These are phyloP conservation scores for Mycena kentingensis DNA, from an alignment of 768 basidiomycete species.

Conservation along the genomic window DNA sequence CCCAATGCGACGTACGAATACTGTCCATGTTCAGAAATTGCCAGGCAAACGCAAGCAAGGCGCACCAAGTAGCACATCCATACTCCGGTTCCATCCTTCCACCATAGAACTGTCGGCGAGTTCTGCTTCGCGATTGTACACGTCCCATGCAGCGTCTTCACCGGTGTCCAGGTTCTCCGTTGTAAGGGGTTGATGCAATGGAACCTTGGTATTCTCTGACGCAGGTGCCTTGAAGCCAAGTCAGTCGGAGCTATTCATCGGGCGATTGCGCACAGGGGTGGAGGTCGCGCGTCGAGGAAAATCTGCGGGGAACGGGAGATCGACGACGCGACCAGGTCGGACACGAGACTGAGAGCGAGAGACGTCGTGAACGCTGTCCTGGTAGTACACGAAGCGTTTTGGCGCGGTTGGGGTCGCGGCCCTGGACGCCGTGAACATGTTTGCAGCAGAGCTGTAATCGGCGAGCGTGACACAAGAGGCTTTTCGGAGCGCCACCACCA, in stretches of 20 bases:
- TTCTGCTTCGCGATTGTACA: conserved; percentile 43
- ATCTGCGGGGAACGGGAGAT: not conserved
- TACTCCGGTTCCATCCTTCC: conserved; percentile 44
- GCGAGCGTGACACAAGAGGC: not conserved
- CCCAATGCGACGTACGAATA: no score
- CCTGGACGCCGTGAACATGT: no score
- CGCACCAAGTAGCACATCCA: conserved; percentile 48
- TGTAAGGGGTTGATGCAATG: not conserved
- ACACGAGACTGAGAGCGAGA: conserved; percentile 17
- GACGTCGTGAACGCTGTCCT: conserved; percentile 13
- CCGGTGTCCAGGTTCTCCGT: conserved; percentile 29
- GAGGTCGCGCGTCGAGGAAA: not conserved
- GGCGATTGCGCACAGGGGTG: not conserved
- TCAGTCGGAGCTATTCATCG: not conserved
- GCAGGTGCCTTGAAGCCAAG: conserved; percentile 5
- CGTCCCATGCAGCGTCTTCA: conserved; percentile 42
- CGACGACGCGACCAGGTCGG: conserved; percentile 13
- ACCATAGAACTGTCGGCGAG: conserved; percentile 37
- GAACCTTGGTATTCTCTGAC: conserved; percentile 9
- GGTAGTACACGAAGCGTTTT: conserved; percentile 15
- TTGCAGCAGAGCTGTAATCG: no score
- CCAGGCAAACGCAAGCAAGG: conserved; percentile 26
- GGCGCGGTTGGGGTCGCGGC: conserved; percentile 9
- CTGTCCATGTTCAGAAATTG: conserved; percentile 10
- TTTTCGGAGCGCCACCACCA: conserved; percentile 28